Percentiles rank a stretch among this genome's conserved stretches.
Conservation (phyloP, 345 rosid genomes). For the Gossypium stocksii region DNA sequence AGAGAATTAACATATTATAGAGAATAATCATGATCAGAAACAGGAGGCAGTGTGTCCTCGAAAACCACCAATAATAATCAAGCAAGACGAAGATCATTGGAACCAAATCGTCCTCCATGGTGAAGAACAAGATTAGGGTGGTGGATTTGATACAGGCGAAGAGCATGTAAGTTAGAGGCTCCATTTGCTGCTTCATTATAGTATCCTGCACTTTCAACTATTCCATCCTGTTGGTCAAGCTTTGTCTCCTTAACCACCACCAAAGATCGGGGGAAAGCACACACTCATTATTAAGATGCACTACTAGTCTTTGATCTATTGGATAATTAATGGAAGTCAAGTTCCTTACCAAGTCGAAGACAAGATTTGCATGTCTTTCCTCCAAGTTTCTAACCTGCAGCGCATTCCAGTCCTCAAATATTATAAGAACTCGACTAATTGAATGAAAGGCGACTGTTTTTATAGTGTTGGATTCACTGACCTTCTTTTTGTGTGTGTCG, state of each 20-base stretch:
- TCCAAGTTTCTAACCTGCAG: slow-evolving; percentile 38
- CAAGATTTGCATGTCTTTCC: slow-evolving; percentile 38
- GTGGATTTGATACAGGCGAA: slow-evolving; percentile 30
- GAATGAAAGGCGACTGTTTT: background rate
- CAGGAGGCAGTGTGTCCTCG: background rate
- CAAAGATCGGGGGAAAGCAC: background rate
- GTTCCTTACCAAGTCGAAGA: slow-evolving; percentile 31
- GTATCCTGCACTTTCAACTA: slow-evolving; percentile 37
- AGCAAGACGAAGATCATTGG: slow-evolving; percentile 37
- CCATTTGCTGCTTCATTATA: slow-evolving; percentile 34
- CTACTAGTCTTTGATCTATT: background rate
- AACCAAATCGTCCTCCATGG: slow-evolving; percentile 9
- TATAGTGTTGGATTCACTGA: slow-evolving; percentile 13
- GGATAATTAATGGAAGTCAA: background rate
- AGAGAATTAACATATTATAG: too few relatives aligned
- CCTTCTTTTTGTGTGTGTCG: slow-evolving; percentile 47
- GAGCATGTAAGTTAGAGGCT: slow-evolving; percentile 28
- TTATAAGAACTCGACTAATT: background rate
- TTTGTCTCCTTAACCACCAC: slow-evolving; percentile 30
- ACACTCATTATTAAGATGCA: background rate
- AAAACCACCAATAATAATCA: slow-evolving; percentile 20
- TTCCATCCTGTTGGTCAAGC: slow-evolving; percentile 29
- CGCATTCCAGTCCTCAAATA: background rate
- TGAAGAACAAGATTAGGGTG: slow-evolving; percentile 16
- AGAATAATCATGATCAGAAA: background rate